A percentile compares a stretch with the other conserved stretches of the same genome.
Evolutionary conservation across 2,329 filamentous ascomycete genomes (phyloP).

Genomic region (Penicillium verrucosum): DNA sequence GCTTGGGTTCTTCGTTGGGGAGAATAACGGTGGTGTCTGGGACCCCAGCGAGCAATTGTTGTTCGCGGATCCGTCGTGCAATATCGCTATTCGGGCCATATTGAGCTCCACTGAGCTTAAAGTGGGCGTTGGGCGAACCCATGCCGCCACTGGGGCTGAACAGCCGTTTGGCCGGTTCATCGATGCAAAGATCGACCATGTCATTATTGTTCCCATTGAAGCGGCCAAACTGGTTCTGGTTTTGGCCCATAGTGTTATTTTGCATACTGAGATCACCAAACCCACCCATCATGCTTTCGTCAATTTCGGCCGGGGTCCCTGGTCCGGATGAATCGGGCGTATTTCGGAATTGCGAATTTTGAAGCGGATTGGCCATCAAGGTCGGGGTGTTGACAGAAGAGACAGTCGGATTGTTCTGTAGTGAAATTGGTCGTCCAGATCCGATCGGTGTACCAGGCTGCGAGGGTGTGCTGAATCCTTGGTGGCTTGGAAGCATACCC

Average conservation of each 20-base stretch:
- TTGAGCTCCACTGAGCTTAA: conserved; percentile 71
- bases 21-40: conserved; percentile 46
- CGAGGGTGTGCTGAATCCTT: conserved; percentile 72
- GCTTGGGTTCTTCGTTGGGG: conserved; percentile 87
- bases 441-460: conserved; percentile 81
- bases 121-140: conserved; percentile 64
- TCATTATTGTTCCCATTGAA: conserved; percentile 48
- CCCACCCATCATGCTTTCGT: conserved; percentile 66
- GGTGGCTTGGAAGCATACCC: conserved; percentile 69
- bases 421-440: conserved; percentile 64
- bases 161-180: conserved; percentile 89
- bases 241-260: conserved; percentile 43
- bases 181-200: conserved; percentile 67
- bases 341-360: conserved; percentile 52
- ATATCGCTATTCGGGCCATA: conserved; percentile 74
- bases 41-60: conserved; percentile 59
- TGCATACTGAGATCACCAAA: conserved; percentile 62
- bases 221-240: conserved; percentile 39
- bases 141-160: conserved; percentile 80
- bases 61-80: conserved; percentile 62
- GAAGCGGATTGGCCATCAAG: conserved; percentile 71
- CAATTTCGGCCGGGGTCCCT: conserved; percentile 69
- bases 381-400: conserved; percentile 97
- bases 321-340: conserved; percentile 67
- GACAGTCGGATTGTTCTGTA: conserved; percentile 91